Base-by-base conservation (phyloP, 768 basidiomycete species). In the Strobilomyces echinocephalus region DNA sequence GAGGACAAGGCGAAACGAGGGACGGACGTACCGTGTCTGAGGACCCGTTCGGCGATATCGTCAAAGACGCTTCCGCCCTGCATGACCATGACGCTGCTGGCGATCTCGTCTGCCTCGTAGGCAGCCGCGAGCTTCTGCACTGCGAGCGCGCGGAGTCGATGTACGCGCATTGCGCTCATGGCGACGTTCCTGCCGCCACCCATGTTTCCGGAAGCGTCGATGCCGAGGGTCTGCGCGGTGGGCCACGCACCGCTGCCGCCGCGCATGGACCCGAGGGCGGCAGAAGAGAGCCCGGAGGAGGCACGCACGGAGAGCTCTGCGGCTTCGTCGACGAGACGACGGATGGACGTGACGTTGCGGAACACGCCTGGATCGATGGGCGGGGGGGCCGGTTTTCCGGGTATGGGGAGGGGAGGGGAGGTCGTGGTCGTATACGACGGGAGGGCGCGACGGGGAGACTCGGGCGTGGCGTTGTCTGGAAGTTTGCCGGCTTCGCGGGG, bases 51-150 rank as follows among this genome's bases (percentile, higher is more conserved):
- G 0, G 92, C 92, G n/a, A 95, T 78, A 61, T 95, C 92, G 60
- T 95, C 92, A 63, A 95, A 89, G 3, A 93, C 88, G 57, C 85
- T 91, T 5, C 92, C 91, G 35, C 91, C 91, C 65, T 95, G 92
- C 92, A 95, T 95, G 31, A 95, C 84, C 85, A 94, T 90, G 26
- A 95, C 92, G 63, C 88, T 91, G 1, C 89, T 88, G 1, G 92
- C 92, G 62, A 95, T 90, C 68, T 95, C 92, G 65, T 95, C 92
- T 11, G 82, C 78, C 65, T 84, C 83, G 63, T 95, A 95, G 5
- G 92, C 92, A 21, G 84, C 80, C 1, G 91, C 89, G 38, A 94
- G 74, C 66, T 91, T 91, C 69, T 91, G 87, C 18, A 95, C 89
- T 0, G 92, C 91, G 28, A 93, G 77, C 0, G 82, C 85, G 33